Percentiles rank a stretch among this genome's conserved stretches.
Conservation (phyloP, 2,329 filamentous ascomycete species). For the Xylaria sp. region DNA sequence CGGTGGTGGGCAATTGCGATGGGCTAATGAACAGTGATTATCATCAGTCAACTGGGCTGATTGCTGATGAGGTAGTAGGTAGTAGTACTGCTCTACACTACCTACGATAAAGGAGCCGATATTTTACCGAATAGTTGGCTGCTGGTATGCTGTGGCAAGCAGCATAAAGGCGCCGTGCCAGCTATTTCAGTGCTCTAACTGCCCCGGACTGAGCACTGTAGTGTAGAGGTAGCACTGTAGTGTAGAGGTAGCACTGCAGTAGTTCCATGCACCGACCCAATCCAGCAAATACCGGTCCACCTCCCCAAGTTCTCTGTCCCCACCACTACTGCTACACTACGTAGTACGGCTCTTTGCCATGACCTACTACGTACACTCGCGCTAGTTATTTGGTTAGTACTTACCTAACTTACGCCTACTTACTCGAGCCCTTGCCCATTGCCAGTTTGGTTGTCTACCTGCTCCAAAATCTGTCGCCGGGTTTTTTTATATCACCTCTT, state of each 20-base stretch:
- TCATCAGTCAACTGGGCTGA: conserved; percentile 11
- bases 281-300: conserved; percentile 6
- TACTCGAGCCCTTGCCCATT: background rate
- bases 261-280: conserved; percentile 23
- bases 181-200: conserved; percentile 2
- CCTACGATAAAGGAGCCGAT: conserved; percentile 5
- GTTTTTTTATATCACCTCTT: conserved; percentile 9
- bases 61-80: conserved; percentile 9
- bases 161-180: background rate
- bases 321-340: conserved; percentile 12
- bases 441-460: conserved; percentile 7
- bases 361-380: background rate
- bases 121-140: conserved; percentile 20
- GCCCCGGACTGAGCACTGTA: conserved; percentile 18
- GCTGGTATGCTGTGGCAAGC: background rate
- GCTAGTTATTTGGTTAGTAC: background rate
- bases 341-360: background rate
- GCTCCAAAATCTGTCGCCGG: background rate
- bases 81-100: background rate
- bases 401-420: too few species aligned
- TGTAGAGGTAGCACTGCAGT: conserved; percentile 26
- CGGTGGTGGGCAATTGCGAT: conserved; percentile 18
- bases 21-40: conserved; percentile 11
- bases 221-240: background rate
- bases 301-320: conserved; percentile 18